Evolutionary conservation across 495 filamentous ascomycete species (phyloP).

Genomic region (Friedmanniomyces simplex): DNA sequence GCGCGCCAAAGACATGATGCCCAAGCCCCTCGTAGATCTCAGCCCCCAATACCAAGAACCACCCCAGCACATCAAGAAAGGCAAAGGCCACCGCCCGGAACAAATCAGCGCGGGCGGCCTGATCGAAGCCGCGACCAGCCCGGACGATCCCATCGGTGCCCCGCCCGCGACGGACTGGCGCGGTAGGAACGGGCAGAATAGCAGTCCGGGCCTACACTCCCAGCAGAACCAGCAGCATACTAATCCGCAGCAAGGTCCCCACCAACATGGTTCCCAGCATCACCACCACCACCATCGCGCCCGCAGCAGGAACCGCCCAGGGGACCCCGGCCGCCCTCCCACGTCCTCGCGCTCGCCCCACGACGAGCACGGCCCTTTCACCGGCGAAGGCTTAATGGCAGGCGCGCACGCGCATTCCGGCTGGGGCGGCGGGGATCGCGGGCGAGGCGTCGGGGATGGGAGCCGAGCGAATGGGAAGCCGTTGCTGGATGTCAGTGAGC

Average conservation of each 20-base stretch:
- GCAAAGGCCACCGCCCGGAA: constrained; percentile 55
- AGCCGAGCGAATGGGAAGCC: constrained; percentile 43
- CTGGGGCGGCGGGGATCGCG: constrained; percentile 29
- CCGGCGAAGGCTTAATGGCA: constrained; percentile 26
- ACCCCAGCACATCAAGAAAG: constrained; percentile 58
- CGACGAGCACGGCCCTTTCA: constrained; percentile 22
- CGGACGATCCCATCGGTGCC: constrained; percentile 41
- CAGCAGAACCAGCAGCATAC: no score
- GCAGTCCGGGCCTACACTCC: not conserved
- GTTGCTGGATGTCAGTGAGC: constrained; percentile 45
- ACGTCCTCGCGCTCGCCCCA: constrained; percentile 1
- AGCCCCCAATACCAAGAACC: constrained; percentile 64
- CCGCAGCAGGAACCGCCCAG: not conserved
- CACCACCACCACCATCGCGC: not conserved
- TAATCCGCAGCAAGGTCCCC: no score
- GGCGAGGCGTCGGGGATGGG: constrained; percentile 42
- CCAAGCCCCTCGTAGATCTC: constrained; percentile 64
- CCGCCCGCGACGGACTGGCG: constrained; percentile 47
- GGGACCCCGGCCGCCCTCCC: no score
- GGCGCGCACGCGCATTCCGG: constrained; percentile 13
- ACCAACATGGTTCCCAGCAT: constrained; percentile 8
- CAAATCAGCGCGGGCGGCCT: constrained; percentile 42
- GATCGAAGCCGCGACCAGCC: constrained; percentile 55
- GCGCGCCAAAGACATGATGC: constrained; percentile 23
- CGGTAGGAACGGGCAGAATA: not conserved